Base-by-base conservation (phyloP, 140 eudicot species). In the Senecio squalidus region DNA sequence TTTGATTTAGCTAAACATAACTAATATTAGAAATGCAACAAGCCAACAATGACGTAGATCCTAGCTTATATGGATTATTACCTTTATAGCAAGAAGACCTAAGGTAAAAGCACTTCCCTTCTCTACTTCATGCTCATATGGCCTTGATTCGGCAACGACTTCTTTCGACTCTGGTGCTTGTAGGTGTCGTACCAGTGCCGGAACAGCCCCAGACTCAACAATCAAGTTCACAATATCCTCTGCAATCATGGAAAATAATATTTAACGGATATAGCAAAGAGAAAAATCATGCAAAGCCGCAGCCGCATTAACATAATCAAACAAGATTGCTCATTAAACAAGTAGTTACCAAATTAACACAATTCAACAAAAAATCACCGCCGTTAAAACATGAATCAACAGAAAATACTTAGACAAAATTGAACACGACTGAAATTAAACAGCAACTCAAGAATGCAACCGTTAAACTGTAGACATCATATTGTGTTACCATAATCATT, bases 61-160 rank as follows among this genome's bases (percentile, higher is more conserved):
- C 46, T 48, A 38, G 29, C 25, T 58, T 36, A 34, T 9, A 53
- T 15, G 6, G 18, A 36, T 17, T 36, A 27, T 20, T 68, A 93
- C 99, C 83, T 93, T 93, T 38, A 87, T 79, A 21, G 99, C 95
- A 25, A 93, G 95, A 73, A 93, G 99, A 25, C 99, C 96, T 50
- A 93, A 84, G 13, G 99, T 76, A 64, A 93, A 93, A 28, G 99
- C 99, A 55, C 95, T 77, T 36, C 89, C 96, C 73, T 88, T 93
- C 80, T 93, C 99, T 49, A 88, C 96, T 70, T 93, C 99, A 63
- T 84, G 99, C 77, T 93, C 85, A 30, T 66, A 71, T 0, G 84
- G 85, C 66, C 59, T 78, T 9, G 64, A 74, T 43, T 61, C 83
- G 43, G 33, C 55, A 45, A 69, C 78, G 43, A 9, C 43, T 14